phyloP scores from a whole-genome alignment of 2,329 filamentous ascomycete genomes.

The Aspergillus texensis region DNA sequence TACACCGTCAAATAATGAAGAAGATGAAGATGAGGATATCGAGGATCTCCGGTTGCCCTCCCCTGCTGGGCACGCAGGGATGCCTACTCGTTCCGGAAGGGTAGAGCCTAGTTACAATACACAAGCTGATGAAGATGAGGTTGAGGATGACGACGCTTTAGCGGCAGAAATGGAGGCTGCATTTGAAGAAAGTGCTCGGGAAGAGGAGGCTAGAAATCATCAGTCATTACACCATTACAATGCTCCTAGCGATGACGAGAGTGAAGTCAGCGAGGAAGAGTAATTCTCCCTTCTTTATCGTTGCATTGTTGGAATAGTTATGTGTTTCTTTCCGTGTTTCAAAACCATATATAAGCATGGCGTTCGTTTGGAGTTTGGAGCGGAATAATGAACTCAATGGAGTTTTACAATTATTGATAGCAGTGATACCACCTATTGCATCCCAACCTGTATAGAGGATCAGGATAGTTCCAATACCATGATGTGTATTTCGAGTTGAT shows the following conservation, averaged over 20 bases:
- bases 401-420: constrained; percentile 9
- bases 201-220: constrained; percentile 44
- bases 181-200: constrained; percentile 47
- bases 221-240: constrained; percentile 34
- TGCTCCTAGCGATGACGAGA: constrained; percentile 57
- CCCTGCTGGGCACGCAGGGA: constrained; percentile 31
- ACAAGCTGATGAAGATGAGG: constrained; percentile 31
- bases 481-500: neutral
- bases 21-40: constrained; percentile 43
- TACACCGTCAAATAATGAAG: constrained; percentile 39
- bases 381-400: constrained; percentile 9
- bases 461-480: constrained; percentile 4
- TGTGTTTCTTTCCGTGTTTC: constrained; percentile 1
- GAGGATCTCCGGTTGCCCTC: constrained; percentile 42
- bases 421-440: constrained; percentile 21
- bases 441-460: neutral
- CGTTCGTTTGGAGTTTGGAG: constrained; percentile 18
- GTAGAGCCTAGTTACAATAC: constrained; percentile 22
- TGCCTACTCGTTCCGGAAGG: constrained; percentile 16
- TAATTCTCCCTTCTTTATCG: constrained; percentile 33
- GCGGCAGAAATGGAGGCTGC: constrained; percentile 62
- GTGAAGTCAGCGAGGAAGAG: constrained; percentile 69
- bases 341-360: constrained; percentile 17
- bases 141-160: constrained; percentile 54
- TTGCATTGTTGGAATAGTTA: constrained; percentile 1